Evolutionary conservation across 192 early-diverging fungal species (phyloP).

Genomic region (Chytriomyces sp.): DNA sequence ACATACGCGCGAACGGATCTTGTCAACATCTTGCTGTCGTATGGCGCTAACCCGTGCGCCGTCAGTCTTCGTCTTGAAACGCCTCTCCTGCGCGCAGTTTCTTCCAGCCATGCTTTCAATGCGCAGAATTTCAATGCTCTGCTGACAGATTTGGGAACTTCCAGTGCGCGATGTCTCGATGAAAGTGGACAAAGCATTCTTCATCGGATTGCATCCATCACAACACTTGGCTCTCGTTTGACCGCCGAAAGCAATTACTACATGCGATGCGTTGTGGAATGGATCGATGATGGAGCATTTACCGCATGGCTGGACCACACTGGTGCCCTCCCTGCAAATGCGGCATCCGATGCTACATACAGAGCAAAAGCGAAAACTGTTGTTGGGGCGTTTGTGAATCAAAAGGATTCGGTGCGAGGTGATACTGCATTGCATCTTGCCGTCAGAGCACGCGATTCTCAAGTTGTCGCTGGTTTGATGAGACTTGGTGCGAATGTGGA

Average conservation of each 20-base stretch:
- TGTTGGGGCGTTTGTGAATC: slow-evolving; percentile 30
- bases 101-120: slow-evolving; percentile 7
- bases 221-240: too few species aligned
- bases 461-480: slow-evolving; percentile 16
- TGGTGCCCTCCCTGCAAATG: background rate
- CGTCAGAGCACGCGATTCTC: background rate
- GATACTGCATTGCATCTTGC: slow-evolving; percentile 41
- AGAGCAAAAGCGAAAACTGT: slow-evolving; percentile 3
- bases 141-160: slow-evolving; percentile 4
- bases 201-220: slow-evolving; percentile 30
- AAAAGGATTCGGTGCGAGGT: slow-evolving; percentile 1
- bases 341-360: background rate
- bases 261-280: slow-evolving; percentile 31
- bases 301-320: background rate
- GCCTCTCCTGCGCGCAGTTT: slow-evolving; percentile 35
- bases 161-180: slow-evolving; percentile 16
- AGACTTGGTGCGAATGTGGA: slow-evolving; percentile 19
- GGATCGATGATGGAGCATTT: slow-evolving; percentile 31
- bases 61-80: slow-evolving; percentile 18
- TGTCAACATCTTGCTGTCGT: background rate
- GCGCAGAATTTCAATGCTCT: slow-evolving; percentile 25
- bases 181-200: slow-evolving; percentile 14
- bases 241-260: slow-evolving; percentile 17
- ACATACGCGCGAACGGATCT: slow-evolving; percentile 21
- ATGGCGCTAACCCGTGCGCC: slow-evolving; percentile 26